Base-by-base conservation (phyloP, 2,329 filamentous ascomycete species). In the Zelopaecilomyces penicillatus region DNA sequence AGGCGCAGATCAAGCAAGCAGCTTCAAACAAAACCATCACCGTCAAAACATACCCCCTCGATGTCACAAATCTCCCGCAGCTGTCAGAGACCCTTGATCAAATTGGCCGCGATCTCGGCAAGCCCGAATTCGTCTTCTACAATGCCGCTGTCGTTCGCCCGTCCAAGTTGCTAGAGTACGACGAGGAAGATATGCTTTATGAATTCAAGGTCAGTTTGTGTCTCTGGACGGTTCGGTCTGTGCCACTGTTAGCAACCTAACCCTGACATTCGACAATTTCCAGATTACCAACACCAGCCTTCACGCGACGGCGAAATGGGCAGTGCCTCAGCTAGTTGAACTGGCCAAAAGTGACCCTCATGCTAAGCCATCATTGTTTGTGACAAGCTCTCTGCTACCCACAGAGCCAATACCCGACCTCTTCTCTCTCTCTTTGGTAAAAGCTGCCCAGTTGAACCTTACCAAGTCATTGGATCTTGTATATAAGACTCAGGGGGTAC, bases 371-470 rank as follows among this genome's bases (percentile, higher is more conserved):
- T 66, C 67, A 0, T 55, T 76, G 6, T 59, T 76, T 28, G 70
- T 76, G 7, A 75, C 72, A 0, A 71, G 64, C 57, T 70, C 68
- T 27, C 56, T 65, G 37, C 63, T 77, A 9, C 73, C 69, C 19
- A 65, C 65, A 47, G 59, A 70, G 28, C 74, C 74, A 0, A 53
- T 68, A 2, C 68, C 71, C 4, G 56, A 66, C 27, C 57, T 75
- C 0, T 70, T 78, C 19, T 70, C 69, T 0, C 58, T 77, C 5
- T 73, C 69, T 2, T 59, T 75, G 43, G 65, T 64, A 37, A 78
- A 78, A 52, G 69, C 73, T 1, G 65, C 73, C 0, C 74, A 78
- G 60, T 58, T 68, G 12, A 75, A 71, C 36, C 55, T 77, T 52
- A 63, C 74, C 7, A 57, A 70, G 45, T 69, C 62, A 11, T 57